Conservation (phyloP, 148 eudicot species). For the Spergularia bocconei region DNA sequence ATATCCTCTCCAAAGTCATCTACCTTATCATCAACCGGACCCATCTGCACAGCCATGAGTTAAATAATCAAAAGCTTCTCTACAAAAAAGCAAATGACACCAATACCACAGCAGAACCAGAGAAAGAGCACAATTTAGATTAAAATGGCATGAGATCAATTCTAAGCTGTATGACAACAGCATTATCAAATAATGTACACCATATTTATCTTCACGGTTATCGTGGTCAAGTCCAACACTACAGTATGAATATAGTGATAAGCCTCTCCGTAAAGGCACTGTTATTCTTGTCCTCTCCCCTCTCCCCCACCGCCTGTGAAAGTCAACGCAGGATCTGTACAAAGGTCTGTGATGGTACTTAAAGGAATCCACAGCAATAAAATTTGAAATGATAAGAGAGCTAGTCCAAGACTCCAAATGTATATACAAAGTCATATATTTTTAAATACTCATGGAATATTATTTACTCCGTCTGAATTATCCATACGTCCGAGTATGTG, state of each 20-base stretch:
- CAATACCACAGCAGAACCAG: not conserved
- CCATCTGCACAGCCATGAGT: slow-evolving; percentile 43
- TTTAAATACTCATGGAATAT: no score
- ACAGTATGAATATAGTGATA: no score
- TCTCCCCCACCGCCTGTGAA: no score
- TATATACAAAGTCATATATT: no score
- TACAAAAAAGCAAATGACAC: not conserved
- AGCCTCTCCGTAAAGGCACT: not conserved
- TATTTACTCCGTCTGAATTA: no score
- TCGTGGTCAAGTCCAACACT: not conserved
- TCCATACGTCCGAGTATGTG: no score
- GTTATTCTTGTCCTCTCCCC: not conserved
- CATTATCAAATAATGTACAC: not conserved
- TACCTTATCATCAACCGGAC: slow-evolving; percentile 46
- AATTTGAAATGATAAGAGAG: no score
- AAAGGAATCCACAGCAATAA: no score
- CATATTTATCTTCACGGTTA: not conserved
- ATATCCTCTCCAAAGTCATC: slow-evolving; percentile 69
- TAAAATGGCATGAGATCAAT: not conserved
- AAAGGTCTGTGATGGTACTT: no score
- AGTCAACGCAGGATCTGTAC: no score
- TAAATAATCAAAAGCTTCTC: slow-evolving; percentile 4
- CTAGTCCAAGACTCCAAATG: no score
- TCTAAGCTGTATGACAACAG: not conserved
- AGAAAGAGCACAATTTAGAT: not conserved